Percentiles rank a stretch among this genome's conserved stretches.
Conservation (phyloP, 1,139 yeast genomes). For the Zygosaccharomyces sapae region DNA sequence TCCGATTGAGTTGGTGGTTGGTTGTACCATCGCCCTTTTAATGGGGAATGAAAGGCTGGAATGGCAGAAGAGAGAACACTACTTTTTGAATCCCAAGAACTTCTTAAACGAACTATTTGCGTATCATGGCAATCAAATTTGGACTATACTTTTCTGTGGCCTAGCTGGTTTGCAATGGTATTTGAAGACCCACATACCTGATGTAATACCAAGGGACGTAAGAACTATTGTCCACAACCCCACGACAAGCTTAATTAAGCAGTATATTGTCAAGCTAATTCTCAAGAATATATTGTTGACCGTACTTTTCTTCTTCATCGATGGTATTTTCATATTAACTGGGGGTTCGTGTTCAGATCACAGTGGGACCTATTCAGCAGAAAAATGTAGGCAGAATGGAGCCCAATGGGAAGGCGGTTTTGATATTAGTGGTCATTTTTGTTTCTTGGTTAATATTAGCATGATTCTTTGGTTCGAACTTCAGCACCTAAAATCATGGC, state of each 20-base stretch:
- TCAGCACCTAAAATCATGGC: slow-evolving; percentile 16
- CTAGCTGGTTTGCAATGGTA: slow-evolving; percentile 20
- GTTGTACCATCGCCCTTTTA: slow-evolving; percentile 20
- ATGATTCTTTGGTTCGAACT: slow-evolving; percentile 43
- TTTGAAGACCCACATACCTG: slow-evolving; percentile 11
- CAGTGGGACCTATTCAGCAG: slow-evolving; percentile 25
- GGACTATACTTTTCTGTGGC: slow-evolving; percentile 29
- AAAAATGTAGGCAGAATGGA: slow-evolving; percentile 26
- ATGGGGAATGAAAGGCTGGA: slow-evolving; percentile 19
- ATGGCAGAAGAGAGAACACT: slow-evolving; percentile 21
- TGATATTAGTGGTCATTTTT: slow-evolving; percentile 63
- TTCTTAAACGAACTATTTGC: slow-evolving; percentile 38
- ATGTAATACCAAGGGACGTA: slow-evolving; percentile 18
- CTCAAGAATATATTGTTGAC: slow-evolving; percentile 27
- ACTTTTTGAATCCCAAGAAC: slow-evolving; percentile 31
- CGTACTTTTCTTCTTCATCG: slow-evolving; percentile 34
- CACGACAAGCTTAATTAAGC: slow-evolving; percentile 16
- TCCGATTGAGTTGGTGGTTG: slow-evolving; percentile 23
- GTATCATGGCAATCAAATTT: slow-evolving; percentile 37
- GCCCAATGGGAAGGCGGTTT: slow-evolving; percentile 54
- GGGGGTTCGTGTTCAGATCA: slow-evolving; percentile 38
- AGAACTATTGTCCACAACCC: slow-evolving; percentile 5
- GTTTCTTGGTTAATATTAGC: slow-evolving; percentile 49
- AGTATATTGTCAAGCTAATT: slow-evolving; percentile 28
- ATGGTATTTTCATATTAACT: slow-evolving; percentile 35